Conservation (phyloP, 495 filamentous ascomycete species). For the Hyaloscypha variabilis region DNA sequence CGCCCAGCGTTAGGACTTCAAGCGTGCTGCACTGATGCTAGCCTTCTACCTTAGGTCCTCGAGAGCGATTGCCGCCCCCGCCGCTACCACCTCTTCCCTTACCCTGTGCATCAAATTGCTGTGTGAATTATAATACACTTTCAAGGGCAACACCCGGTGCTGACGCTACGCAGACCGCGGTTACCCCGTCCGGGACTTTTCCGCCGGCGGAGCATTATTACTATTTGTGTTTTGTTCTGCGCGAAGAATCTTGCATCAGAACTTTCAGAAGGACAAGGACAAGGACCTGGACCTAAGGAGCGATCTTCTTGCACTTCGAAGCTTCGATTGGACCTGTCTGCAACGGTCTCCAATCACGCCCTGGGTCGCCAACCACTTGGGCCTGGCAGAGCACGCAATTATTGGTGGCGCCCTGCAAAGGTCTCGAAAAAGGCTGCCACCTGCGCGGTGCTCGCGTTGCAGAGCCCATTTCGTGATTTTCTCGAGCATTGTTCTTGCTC, state of each 20-base stretch:
- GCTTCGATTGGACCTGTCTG: not conserved
- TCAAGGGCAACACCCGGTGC: too few species aligned
- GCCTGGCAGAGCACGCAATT: slow-evolving; percentile 24
- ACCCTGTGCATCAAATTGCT: too few species aligned
- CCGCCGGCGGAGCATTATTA: not conserved
- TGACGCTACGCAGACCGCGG: not conserved
- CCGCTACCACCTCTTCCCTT: too few species aligned
- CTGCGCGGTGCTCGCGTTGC: not conserved
- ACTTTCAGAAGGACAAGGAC: too few species aligned
- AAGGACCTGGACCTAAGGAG: not conserved
- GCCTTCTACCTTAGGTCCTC: too few species aligned
- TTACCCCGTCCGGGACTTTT: not conserved
- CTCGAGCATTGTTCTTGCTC: not conserved
- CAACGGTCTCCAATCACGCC: not conserved
- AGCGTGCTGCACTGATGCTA: too few species aligned
- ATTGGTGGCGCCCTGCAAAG: slow-evolving; percentile 24
- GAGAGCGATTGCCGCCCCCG: too few species aligned
- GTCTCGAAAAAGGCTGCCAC: not conserved
- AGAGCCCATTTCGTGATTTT: not conserved
- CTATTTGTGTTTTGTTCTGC: not conserved
- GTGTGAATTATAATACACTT: too few species aligned
- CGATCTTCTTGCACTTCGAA: not conserved
- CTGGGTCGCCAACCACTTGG: not conserved
- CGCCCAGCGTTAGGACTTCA: too few species aligned
- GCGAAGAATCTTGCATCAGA: not conserved